Base-by-base conservation (phyloP, 768 basidiomycete genomes). In the Amanita phalloides region DNA sequence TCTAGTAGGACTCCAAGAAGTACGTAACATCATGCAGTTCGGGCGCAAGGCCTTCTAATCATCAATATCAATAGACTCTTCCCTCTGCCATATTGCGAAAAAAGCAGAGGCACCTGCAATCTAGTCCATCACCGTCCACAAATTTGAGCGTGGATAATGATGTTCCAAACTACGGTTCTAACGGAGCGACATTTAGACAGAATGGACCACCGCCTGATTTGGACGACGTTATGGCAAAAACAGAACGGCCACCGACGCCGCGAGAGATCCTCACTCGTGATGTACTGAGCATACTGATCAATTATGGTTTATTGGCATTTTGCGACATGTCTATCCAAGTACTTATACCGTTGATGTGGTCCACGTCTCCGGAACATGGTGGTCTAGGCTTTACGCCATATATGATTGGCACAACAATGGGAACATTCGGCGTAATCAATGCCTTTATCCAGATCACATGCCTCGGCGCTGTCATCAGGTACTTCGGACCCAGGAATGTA, bases 331-430 rank as follows among this genome's bases (percentile, higher is more conserved):
- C 17, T 26, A 21, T 32, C 41, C 48, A 49, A 28, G 48, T 41
- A 11, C 26, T 49, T 25, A 5, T 28, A 5, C 65, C 66, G 6
- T 61, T 69, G 21, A 55, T 69, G 51, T 67, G 62, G 51, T 75
- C 78, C 21, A 79, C 79, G 0, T 76, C 84, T 1, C 61, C 76
- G 43, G 60, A 62, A 6, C 61, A 73, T 4, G 82, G 82, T 17
- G 82, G 82, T 0, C 70, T 83, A n/a, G 79, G 79, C 9, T 64
- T 81, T 36, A 61, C 70, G 26, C 74, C 80, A 2, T 69, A 69
- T 20, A 58, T 58, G 4, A 83, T 85, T 28, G 82, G 82, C 10
- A 63, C 66, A 11, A 73, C 79, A 44, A 67, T 80, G 48, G 71
- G 76, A 8, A 53, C 61, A 3, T 76, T 69, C 54, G 82, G 81